Base-by-base conservation (phyloP, 1,139 yeast genomes). In the Eremothecium cymbalariae region DNA sequence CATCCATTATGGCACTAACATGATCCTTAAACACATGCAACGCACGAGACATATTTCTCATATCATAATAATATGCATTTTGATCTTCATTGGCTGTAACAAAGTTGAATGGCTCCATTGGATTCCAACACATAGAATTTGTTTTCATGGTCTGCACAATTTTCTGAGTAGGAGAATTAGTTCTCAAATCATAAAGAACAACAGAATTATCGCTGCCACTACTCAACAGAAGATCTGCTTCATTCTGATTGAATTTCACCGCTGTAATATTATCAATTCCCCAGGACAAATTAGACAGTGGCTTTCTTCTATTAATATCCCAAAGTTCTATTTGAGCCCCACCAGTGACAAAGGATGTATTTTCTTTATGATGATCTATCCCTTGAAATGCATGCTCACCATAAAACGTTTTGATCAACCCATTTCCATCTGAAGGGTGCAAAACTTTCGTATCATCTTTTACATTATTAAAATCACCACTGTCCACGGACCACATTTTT, bases 41-140 rank as follows among this genome's bases (percentile, higher is more conserved):
- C 0, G 96, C 79, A 37, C 82, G 69, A 30, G 68, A 68, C 70
- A 93, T 67, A 53, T 86, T 83, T 54, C 99, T 72, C 96, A 93
- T 90, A 62, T 93, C 99, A 75, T 95, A 93, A 38, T 82, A 71
- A 57, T 93, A 93, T 8, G 81, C 79, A 55, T 93, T 93, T 60
- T 90, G 97, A 63, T 93, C 98, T 62, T 93, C 99, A 53, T 76
- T 76, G 1, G 86, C 98, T 33, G 84, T 75, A 13, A 90, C 97
- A 63, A 93, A 88, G 53, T 81, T 77, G 63, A 76, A 90, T 1
- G 98, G 95, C 60, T 90, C 97, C 82, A 90, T 84, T 4, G 99
- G 99, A 60, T 93, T 90, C 97, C 97, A 93, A 37, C 88, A 71
- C 20, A 93, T 68, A 29, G 93, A 71, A 59, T 93, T 93, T 16